Evolutionary conservation across 2,329 filamentous ascomycete genomes (phyloP).

Genomic region (Aspergillus brasiliensis): DNA sequence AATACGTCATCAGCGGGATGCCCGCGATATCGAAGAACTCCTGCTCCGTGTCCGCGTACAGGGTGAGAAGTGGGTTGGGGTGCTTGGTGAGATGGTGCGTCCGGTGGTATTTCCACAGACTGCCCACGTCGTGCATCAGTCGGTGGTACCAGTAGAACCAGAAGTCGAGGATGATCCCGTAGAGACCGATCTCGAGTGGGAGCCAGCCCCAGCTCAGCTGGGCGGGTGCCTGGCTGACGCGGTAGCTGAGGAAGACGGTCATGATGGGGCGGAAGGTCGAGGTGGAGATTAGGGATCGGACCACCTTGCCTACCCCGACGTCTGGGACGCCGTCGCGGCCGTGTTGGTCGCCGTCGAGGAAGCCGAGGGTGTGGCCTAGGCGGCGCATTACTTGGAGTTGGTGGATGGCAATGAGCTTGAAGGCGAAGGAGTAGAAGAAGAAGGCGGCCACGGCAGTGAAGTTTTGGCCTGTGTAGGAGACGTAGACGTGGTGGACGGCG

Average conservation of each 20-base stretch:
- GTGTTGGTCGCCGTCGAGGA: conserved; percentile 50
- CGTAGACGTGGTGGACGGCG: conserved; percentile 40
- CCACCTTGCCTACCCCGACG: conserved; percentile 38
- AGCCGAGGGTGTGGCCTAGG: conserved; percentile 43
- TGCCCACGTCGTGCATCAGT: conserved; percentile 44
- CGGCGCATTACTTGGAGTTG: conserved; percentile 43
- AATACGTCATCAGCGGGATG: conserved; percentile 46
- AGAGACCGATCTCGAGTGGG: conserved; percentile 43
- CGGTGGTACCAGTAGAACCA: conserved; percentile 47
- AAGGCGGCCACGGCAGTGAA: conserved; percentile 35
- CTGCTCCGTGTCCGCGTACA: conserved; percentile 48
- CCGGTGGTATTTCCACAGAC: conserved; percentile 49
- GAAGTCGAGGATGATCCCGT: conserved; percentile 48
- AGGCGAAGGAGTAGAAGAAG: conserved; percentile 42
- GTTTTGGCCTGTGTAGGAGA: conserved; percentile 32
- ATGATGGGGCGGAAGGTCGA: conserved; percentile 37
- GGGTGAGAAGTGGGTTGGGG: conserved; percentile 45
- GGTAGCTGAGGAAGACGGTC: conserved; percentile 37
- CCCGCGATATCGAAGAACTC: conserved; percentile 48
- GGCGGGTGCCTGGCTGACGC: conserved; percentile 23
- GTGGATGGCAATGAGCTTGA: conserved; percentile 46
- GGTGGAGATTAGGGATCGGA: conserved; percentile 36
- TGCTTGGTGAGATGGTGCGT: conserved; percentile 52
- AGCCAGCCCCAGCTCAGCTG: conserved; percentile 40
- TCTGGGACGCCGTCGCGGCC: conserved; percentile 49